Conservation (phyloP, 2,329 filamentous ascomycete genomes). For the Apiospora marii region DNA sequence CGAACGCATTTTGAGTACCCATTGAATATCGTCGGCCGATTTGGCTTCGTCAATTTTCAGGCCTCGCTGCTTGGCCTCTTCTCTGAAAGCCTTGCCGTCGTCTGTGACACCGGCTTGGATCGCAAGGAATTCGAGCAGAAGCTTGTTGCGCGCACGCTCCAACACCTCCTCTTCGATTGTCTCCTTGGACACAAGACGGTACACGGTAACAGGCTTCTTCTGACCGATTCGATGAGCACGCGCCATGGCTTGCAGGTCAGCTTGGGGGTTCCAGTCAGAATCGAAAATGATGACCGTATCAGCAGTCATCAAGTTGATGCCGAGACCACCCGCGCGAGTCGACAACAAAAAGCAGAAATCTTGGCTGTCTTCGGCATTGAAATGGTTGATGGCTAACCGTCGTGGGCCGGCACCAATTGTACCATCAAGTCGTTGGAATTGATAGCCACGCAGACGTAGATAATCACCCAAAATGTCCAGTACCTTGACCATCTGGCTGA, state of each 20-base stretch:
- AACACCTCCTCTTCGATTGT: constrained; percentile 98
- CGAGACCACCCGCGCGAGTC: constrained; percentile 94
- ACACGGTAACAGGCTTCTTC: constrained; percentile 94
- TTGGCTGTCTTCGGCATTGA: constrained; percentile 90
- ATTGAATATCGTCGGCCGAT: constrained; percentile 93
- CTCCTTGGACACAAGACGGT: constrained; percentile 95
- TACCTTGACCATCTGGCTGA: constrained; percentile 99
- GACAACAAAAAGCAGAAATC: constrained; percentile 98
- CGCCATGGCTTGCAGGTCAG: constrained; percentile 97
- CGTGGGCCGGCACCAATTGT: constrained; percentile 89
- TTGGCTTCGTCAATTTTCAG: constrained; percentile 80
- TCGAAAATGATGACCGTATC: constrained; percentile 98
- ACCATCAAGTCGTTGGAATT: constrained; percentile 93
- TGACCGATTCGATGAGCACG: constrained; percentile 97
- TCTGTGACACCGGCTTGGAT: constrained; percentile 97
- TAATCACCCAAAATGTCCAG: constrained; percentile 96
- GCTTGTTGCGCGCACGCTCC: constrained; percentile 95
- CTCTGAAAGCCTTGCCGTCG: constrained; percentile 80
- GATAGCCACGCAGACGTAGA: constrained; percentile 88
- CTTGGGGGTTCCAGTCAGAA: constrained; percentile 98
- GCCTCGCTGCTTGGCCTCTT: constrained; percentile 81
- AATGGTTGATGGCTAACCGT: constrained; percentile 95
- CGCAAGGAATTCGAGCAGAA: constrained; percentile 95
- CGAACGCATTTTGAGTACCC: constrained; percentile 96
- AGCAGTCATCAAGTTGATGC: constrained; percentile 98